These are phyloP conservation scores for Eremochloa ophiuroides DNA, from an alignment of 176 grass and related monocot genomes.

Conservation along the genomic window DNA sequence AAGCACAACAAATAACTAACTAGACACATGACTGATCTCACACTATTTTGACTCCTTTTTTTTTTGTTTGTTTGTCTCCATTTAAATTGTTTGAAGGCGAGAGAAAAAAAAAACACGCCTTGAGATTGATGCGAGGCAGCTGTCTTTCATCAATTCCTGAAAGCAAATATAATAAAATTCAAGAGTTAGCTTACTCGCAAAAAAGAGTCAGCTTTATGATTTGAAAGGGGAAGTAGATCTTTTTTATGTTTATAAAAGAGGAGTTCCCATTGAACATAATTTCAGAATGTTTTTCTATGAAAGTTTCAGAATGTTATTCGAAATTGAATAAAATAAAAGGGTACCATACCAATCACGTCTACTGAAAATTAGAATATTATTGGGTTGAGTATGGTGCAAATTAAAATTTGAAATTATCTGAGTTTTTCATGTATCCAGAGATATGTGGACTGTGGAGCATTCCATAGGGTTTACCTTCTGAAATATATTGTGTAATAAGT, in stretches of 20 bases:
- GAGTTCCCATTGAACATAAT: neutral
- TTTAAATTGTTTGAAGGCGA: neutral
- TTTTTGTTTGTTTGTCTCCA: neutral
- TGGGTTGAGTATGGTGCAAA: neutral
- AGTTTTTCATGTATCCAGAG: neutral
- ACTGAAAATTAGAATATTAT: too few relatives aligned
- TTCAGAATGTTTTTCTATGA: too few relatives aligned
- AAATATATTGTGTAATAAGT: slow-evolving; percentile 26
- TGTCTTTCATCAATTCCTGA: neutral
- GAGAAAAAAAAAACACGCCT: neutral
- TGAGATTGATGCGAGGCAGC: neutral
- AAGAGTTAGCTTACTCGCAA: too few relatives aligned
- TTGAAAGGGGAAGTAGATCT: neutral
- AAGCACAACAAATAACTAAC: neutral
- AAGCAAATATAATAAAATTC: neutral
- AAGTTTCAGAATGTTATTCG: too few relatives aligned
- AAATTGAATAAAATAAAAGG: too few relatives aligned
- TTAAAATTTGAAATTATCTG: neutral
- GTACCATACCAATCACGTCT: too few relatives aligned
- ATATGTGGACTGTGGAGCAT: too few relatives aligned
- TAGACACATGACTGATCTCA: neutral
- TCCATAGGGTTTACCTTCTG: slow-evolving; percentile 37
- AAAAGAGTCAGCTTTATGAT: neutral
- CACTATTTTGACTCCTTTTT: neutral
- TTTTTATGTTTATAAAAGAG: neutral